These are phyloP conservation scores for Hygrophoropsis aurantiaca DNA, from an alignment of 768 basidiomycete species.

Conservation along the genomic window DNA sequence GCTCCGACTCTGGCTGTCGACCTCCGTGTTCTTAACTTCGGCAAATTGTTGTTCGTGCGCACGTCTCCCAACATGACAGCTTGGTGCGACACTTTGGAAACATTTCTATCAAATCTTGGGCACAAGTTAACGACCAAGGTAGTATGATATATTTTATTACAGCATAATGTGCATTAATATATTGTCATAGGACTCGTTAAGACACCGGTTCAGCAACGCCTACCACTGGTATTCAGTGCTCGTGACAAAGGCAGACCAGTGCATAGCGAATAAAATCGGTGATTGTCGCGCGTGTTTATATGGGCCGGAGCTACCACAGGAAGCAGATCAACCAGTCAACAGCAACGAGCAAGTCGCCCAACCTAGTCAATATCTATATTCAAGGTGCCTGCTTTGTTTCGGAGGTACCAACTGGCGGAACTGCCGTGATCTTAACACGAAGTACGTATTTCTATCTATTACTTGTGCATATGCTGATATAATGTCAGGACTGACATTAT, in stretches of 20 bases:
- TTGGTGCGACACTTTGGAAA: slow-evolving; percentile 26
- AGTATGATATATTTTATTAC: not conserved
- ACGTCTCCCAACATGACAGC: slow-evolving; percentile 27
- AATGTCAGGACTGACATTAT: too few relatives aligned
- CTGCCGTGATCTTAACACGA: too few relatives aligned
- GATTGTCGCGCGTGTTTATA: not conserved
- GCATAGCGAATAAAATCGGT: slow-evolving; percentile 7
- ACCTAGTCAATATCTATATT: slow-evolving; percentile 19
- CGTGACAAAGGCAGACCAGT: slow-evolving; percentile 6
- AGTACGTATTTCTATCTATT: too few relatives aligned
- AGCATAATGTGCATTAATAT: not conserved
- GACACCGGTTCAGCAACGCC: slow-evolving; percentile 21
- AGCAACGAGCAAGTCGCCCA: not conserved
- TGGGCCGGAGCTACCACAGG: slow-evolving; percentile 3
- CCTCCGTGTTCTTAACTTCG: slow-evolving; percentile 28
- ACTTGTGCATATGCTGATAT: too few relatives aligned
- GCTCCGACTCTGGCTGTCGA: slow-evolving; percentile 32
- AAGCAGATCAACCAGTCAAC: slow-evolving; percentile 1
- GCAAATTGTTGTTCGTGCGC: slow-evolving; percentile 20
- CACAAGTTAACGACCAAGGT: slow-evolving; percentile 20
- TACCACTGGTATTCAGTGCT: slow-evolving; percentile 26
- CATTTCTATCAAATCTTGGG: slow-evolving; percentile 13
- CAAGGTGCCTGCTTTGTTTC: slow-evolving; percentile 28
- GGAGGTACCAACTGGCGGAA: slow-evolving; percentile 5
- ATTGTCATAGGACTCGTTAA: slow-evolving; percentile 20